phyloP scores from a whole-genome alignment of 2,329 filamentous ascomycete species.

The Blumeriella jaapii region DNA sequence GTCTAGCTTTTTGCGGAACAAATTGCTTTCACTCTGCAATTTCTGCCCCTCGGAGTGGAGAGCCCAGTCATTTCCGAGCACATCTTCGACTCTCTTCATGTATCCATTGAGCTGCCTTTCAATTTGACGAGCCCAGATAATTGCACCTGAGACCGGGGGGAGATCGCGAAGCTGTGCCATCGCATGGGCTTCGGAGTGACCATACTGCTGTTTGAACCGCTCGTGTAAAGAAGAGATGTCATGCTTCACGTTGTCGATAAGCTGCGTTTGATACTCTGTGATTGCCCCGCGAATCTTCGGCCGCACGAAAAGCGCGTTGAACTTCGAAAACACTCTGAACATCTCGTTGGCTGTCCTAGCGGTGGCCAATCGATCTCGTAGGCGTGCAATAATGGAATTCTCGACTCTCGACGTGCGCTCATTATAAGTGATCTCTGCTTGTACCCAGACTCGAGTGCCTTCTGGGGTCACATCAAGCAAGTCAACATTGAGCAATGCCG shows the following conservation, averaged over 20 bases:
- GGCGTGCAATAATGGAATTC: slow-evolving; percentile 93
- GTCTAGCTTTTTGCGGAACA: slow-evolving; percentile 94
- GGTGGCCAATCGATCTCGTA: slow-evolving; percentile 85
- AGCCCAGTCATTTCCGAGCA: slow-evolving; percentile 88
- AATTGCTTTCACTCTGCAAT: slow-evolving; percentile 76
- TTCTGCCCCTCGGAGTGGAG: slow-evolving; percentile 92
- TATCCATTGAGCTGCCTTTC: slow-evolving; percentile 91
- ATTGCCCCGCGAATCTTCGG: slow-evolving; percentile 99
- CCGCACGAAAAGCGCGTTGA: slow-evolving; percentile 95
- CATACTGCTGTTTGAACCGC: slow-evolving; percentile 98
- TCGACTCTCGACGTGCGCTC: slow-evolving; percentile 95
- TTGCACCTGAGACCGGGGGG: slow-evolving; percentile 89
- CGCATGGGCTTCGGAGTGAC: slow-evolving; percentile 90
- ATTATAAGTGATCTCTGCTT: slow-evolving; percentile 92
- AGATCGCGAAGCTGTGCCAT: slow-evolving; percentile 97
- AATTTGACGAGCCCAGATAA: slow-evolving; percentile 96
- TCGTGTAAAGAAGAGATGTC: slow-evolving; percentile 90
- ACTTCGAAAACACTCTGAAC: slow-evolving; percentile 99
- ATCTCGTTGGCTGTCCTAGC: slow-evolving; percentile 98
- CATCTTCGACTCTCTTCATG: slow-evolving; percentile 98
- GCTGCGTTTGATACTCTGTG: slow-evolving; percentile 92
- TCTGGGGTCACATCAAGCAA: slow-evolving; percentile 83
- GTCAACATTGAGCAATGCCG: slow-evolving; percentile 87
- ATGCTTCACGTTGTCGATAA: slow-evolving; percentile 95
- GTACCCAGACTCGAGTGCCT: slow-evolving; percentile 84